Base-by-base conservation (phyloP, 495 filamentous ascomycete genomes). In the Pyrenula massariospora region DNA sequence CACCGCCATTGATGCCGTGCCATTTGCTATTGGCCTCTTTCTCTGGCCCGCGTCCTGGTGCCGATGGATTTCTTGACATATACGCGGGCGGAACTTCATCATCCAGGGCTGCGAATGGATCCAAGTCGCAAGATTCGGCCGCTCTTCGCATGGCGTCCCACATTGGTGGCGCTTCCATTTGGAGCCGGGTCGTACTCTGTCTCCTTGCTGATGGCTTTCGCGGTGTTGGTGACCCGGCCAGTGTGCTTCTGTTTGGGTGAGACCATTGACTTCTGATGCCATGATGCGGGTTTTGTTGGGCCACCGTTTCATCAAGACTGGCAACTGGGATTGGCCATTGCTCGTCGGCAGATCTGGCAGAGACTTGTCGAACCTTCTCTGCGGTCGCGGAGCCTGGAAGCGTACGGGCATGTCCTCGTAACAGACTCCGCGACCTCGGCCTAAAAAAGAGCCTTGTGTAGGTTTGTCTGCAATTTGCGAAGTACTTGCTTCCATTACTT, bases 361-460 rank as follows among this genome's bases (percentile, higher is more conserved):
- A 42, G 5, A 56, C 57, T 31, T 24, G 24, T 52, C 36, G 56
- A 25, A 52, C 49, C 52, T 60, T 61, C 24, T 24, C 49, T 12
- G 25, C 12, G 42, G 58, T n/a, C n/a, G n/a, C 54, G 12, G 25
- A 54, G 15, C 54, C 63, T 50, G 59, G 58, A 12, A 58, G 42
- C 2, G 58, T 54, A 36, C 24, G 48, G 10, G 60, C 57, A 56
- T 63, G 58, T 49, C 65, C 50, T 73, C 54, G 67, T 71, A 51
- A 64, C 62, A 48, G 60, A 56, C 11, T 68, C 63, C 12, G 65
- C 65, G 55, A 70, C 68, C 56, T 67, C 72, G 74, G 12, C 70
- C 72, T 70, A 75, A 72, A 70, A 75, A 75, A 70, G 70, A 74
- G 12, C 72, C 73, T 24, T 59, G 56, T 24, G 63, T 68, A 3